A percentile compares a stretch with the other conserved stretches of the same genome.
Evolutionary conservation across 2,329 filamentous ascomycete genomes (phyloP).

Genomic region (Phialophora verrucosa): DNA sequence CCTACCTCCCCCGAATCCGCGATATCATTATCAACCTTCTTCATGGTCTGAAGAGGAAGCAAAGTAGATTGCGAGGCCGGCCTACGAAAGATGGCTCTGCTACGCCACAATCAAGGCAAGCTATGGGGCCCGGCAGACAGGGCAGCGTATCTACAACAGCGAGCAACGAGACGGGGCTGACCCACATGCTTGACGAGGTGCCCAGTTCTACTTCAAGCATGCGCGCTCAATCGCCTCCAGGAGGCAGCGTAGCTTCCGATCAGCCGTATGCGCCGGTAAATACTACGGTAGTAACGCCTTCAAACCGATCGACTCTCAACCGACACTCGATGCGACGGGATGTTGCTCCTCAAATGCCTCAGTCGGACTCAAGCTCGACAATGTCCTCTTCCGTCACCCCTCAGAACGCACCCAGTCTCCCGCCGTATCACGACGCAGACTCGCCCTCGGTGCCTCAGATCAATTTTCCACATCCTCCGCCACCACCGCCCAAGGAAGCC

Average conservation of each 20-base stretch:
- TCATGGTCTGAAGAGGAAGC: constrained; percentile 95
- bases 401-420: constrained; percentile 76
- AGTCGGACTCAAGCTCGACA: constrained; percentile 55
- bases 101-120: constrained; percentile 37
- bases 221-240: constrained; percentile 25
- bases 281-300: constrained; percentile 6
- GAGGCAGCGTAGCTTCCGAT: constrained; percentile 7
- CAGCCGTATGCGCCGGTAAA: constrained; percentile 13
- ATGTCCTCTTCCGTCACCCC: constrained; percentile 76
- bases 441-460: constrained; percentile 40
- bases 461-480: constrained; percentile 74
- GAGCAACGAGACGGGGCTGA: constrained; percentile 52
- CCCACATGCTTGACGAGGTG: constrained; percentile 49
- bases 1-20: constrained; percentile 89
- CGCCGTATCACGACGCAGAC: constrained; percentile 72
- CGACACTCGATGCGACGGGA: constrained; percentile 32
- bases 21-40: constrained; percentile 98
- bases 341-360: constrained; percentile 29
- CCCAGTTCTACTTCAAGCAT: constrained; percentile 28
- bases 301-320: constrained; percentile 19
- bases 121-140: constrained; percentile 44
- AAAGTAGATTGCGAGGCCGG: constrained; percentile 76
- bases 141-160: constrained; percentile 55
- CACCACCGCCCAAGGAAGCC: constrained; percentile 80
- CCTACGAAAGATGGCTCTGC: constrained; percentile 55